Percentiles rank a stretch among this genome's conserved stretches.
Conservation (phyloP, 1,284 basidiomycete genomes). For the Boletus albobrunnescens region DNA sequence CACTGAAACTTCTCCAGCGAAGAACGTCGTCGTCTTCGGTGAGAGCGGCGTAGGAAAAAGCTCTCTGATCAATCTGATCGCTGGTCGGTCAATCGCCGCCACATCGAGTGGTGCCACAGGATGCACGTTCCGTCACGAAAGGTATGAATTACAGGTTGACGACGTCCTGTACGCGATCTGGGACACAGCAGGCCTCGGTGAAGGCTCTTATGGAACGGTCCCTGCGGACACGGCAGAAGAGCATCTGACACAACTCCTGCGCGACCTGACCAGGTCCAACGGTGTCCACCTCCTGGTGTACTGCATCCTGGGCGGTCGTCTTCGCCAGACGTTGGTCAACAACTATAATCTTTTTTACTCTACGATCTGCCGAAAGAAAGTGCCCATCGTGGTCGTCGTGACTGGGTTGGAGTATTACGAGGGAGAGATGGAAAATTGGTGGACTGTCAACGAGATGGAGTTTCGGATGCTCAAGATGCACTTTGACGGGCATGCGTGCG, state of each 20-base stretch:
- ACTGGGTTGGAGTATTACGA: slow-evolving; percentile 30
- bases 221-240: slow-evolving; percentile 29
- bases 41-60: slow-evolving; percentile 31
- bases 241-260: slow-evolving; percentile 26
- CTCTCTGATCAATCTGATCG: slow-evolving; percentile 31
- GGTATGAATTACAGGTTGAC: slow-evolving; percentile 27
- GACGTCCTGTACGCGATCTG: slow-evolving; percentile 24
- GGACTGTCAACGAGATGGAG: slow-evolving; percentile 23
- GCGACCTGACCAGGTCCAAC: slow-evolving; percentile 21
- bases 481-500: slow-evolving; percentile 31
- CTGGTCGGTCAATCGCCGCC: slow-evolving; percentile 30
- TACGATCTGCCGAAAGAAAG: slow-evolving; percentile 29
- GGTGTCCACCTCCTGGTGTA: slow-evolving; percentile 31
- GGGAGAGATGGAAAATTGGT: slow-evolving; percentile 33
- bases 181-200: slow-evolving; percentile 31
- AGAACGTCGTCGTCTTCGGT: slow-evolving; percentile 31
- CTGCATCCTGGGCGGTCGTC: slow-evolving; percentile 25
- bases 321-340: slow-evolving; percentile 19
- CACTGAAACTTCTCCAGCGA: slow-evolving; percentile 8
- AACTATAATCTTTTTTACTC: slow-evolving; percentile 37
- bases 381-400: slow-evolving; percentile 30
- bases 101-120: slow-evolving; percentile 28
- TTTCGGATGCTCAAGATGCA: slow-evolving; percentile 26
- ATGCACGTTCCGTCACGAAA: slow-evolving; percentile 29
- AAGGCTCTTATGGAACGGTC: slow-evolving; percentile 27